Evolutionary conservation across 83 land plant species (phyloP).

Genomic region (Picea mariana): DNA sequence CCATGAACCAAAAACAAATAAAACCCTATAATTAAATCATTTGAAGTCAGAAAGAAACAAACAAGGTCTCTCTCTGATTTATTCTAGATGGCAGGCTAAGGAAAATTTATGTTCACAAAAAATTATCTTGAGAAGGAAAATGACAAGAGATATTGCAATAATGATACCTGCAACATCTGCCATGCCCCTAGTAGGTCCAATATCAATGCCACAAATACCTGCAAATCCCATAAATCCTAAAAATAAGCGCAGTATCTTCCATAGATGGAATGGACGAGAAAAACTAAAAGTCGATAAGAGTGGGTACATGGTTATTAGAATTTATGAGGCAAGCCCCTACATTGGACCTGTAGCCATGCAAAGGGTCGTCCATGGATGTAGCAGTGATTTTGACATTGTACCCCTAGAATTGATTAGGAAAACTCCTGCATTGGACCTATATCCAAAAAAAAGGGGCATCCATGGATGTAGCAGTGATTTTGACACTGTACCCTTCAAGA

Average conservation of each 20-base stretch:
- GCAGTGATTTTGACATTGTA: neutral
- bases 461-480: slow-evolving; percentile 1
- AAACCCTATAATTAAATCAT: too few relatives aligned
- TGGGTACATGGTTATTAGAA: slow-evolving; percentile 25
- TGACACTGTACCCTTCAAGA: neutral
- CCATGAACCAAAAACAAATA: too few relatives aligned
- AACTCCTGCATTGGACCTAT: slow-evolving; percentile 30
- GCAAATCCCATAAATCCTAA: slow-evolving; percentile 9
- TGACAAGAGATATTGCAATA: too few relatives aligned
- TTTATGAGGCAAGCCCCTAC: slow-evolving; percentile 36
- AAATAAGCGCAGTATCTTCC: neutral
- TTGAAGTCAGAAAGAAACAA: too few relatives aligned
- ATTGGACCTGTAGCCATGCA: slow-evolving; percentile 29
- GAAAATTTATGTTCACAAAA: too few relatives aligned
- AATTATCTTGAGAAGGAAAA: too few relatives aligned
- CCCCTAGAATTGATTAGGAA: slow-evolving; percentile 24
- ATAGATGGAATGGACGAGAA: neutral
- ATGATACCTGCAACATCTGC: slow-evolving; percentile 90
- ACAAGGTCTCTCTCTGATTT: too few relatives aligned
- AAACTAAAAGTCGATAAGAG: neutral
- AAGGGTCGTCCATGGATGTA: slow-evolving; percentile 20
- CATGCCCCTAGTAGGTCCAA: slow-evolving; percentile 86
- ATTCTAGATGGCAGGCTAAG: too few relatives aligned
- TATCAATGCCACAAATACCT: slow-evolving; percentile 90
- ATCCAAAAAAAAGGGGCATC: slow-evolving; percentile 24